phyloP scores from a whole-genome alignment of 2,329 filamentous ascomycete species.

The Madurella fahalii region DNA sequence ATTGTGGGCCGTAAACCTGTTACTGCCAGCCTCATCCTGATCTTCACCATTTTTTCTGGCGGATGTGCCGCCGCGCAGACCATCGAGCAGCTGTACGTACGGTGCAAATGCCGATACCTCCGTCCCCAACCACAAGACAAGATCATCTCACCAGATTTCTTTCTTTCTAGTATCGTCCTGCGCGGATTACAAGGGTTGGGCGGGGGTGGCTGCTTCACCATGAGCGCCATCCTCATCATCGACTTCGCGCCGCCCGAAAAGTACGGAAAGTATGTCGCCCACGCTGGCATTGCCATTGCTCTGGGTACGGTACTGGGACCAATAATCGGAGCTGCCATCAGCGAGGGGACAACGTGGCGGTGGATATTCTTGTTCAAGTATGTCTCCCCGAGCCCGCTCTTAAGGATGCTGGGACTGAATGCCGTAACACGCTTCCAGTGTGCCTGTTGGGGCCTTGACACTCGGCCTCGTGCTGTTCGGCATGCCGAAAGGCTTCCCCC shows the following conservation, averaged over 20 bases:
- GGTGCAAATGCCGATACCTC: not conserved
- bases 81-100: not conserved
- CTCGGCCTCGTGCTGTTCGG: not conserved
- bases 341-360: constrained; percentile 38
- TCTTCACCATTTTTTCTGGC: not conserved
- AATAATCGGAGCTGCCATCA: constrained; percentile 41
- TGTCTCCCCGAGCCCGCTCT: constrained; percentile 4
- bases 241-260: constrained; percentile 35
- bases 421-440: not conserved
- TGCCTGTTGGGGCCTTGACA: not conserved
- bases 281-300: constrained; percentile 37
- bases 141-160: not conserved
- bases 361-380: constrained; percentile 48
- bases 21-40: not conserved
- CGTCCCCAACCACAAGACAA: not conserved
- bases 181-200: constrained; percentile 43
- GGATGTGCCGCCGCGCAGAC: not conserved
- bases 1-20: not conserved
- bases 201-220: constrained; percentile 44
- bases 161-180: constrained; percentile 20
- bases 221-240: constrained; percentile 36
- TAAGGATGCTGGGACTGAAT: not conserved
- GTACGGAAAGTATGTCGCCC: constrained; percentile 31
- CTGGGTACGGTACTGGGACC: constrained; percentile 41
- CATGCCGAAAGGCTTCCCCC: not conserved